These are phyloP conservation scores for Heterobasidion irregulare DNA, from an alignment of 1,284 basidiomycete species.

Conservation along the genomic window DNA sequence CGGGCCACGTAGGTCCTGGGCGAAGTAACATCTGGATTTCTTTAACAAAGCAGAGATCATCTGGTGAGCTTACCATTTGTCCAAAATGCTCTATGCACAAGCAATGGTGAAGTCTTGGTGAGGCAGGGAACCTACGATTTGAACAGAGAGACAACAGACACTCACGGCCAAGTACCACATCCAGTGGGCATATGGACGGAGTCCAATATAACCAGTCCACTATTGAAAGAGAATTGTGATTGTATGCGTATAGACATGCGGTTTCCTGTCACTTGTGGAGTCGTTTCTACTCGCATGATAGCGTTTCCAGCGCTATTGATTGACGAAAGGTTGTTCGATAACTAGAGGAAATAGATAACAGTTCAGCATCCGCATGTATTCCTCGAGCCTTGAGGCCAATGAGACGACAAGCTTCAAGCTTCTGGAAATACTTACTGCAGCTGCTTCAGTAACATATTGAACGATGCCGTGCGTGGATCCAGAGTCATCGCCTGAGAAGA, in stretches of 20 bases:
- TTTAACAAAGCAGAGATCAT: not conserved
- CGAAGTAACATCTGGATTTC: not conserved
- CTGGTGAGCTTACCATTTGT: slow-evolving; percentile 27
- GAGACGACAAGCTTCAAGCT: too few relatives aligned
- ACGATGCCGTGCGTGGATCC: too few relatives aligned
- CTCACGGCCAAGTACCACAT: slow-evolving; percentile 72
- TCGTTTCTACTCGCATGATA: slow-evolving; percentile 81
- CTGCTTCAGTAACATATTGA: too few relatives aligned
- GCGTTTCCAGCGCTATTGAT: slow-evolving; percentile 67
- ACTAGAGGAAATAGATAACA: not conserved
- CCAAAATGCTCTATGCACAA: slow-evolving; percentile 34
- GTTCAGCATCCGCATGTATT: too few relatives aligned
- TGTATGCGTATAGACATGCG: slow-evolving; percentile 52
- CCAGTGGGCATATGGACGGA: slow-evolving; percentile 87
- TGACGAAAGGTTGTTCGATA: slow-evolving; percentile 37
- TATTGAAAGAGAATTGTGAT: slow-evolving; percentile 52
- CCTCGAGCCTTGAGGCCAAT: too few relatives aligned
- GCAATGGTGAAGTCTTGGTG: not conserved
- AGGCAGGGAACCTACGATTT: not conserved
- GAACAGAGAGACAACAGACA: too few relatives aligned
- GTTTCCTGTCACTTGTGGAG: slow-evolving; percentile 51
- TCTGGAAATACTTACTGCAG: too few relatives aligned
- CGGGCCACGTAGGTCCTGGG: slow-evolving; percentile 65
- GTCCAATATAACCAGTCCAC: slow-evolving; percentile 74
- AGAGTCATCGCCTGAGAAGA: too few relatives aligned